Percentiles rank a stretch among this genome's conserved stretches.
Evolutionary conservation across 192 early-diverging fungal genomes (phyloP).

Genomic region (Backusella australiensis): DNA sequence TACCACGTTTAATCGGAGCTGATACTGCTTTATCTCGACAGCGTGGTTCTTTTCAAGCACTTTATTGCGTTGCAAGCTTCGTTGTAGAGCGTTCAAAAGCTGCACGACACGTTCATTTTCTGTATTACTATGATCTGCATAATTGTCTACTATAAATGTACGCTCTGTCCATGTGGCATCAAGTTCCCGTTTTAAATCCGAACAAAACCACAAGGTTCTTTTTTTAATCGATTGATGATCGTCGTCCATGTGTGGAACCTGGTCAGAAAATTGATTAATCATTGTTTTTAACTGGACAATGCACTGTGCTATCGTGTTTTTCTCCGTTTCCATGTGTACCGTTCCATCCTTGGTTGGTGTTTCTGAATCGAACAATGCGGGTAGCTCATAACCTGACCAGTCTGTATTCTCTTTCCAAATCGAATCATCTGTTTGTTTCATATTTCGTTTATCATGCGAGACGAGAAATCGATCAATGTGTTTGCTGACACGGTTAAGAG

Average conservation of each 20-base stretch:
- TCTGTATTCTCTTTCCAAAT: not conserved
- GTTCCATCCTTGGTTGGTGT: not conserved
- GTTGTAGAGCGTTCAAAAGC: not conserved
- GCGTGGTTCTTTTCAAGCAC: not conserved
- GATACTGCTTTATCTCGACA: not conserved
- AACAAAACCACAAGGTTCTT: not conserved
- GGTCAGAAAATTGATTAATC: not conserved
- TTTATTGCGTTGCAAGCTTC: not conserved
- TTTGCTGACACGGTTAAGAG: not conserved
- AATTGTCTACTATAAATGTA: not conserved
- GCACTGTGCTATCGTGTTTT: not conserved
- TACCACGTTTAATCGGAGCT: not conserved
- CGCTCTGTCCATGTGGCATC: not conserved
- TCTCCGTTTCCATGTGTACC: not conserved
- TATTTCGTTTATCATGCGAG: not conserved
- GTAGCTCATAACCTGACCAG: slow-evolving; percentile 3
- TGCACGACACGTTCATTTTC: not conserved
- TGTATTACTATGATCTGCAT: not conserved
- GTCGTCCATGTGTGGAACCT: not conserved
- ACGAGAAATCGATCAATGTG: slow-evolving; percentile 1
- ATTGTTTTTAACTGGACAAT: not conserved
- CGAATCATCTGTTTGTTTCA: not conserved
- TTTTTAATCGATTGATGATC: not conserved
- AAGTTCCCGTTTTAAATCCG: not conserved
- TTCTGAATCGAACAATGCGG: not conserved